Evolutionary conservation across 345 rosid genomes (phyloP), one percentile per base, ranked within the genome.

Genomic region (Eucalyptus cloeziana): DNA sequence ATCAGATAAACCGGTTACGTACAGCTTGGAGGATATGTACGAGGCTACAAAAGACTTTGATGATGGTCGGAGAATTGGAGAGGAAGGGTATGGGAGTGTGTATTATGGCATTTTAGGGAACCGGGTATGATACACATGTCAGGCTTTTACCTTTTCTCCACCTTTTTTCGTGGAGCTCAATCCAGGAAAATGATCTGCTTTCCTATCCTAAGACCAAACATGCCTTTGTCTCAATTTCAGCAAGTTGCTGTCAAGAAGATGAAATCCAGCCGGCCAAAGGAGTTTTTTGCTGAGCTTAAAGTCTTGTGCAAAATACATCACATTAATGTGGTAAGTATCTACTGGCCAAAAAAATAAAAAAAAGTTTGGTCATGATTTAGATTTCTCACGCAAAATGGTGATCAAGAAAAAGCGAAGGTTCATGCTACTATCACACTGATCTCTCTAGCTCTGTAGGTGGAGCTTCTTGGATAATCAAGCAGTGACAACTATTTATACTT

Each of bases 241-340:
- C 96, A 94, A 90, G 95, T 92, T 86, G 96, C 96, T 7, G 89
- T 94, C 89, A 94, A 94, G 96, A 92, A 94, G 93, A 95, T 94
- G 97, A 92, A 90, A 90, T 94, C 94, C 10, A 94, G 91, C 92
- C 92, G 91, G 85, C 93, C 93, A 14, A 94, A 92, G 71, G 95
- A 95, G 92, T 94, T 95, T 87, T 94, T 93, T 62, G 96, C 94
- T n/a, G 95, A 95, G 92, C 94, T 95, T 85, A 94, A 95, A 92
- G 96, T 94, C 89, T 83, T 94, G 86, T 92, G 95, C 91, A 94
- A 94, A 91, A 89, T 94, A 89, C 97, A 94, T 92, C 96, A 94
- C 90, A 94, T 92, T 40, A 95, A 93, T 88, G 95, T 93, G 94
- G 96, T 94, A 87, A 89, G 87, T 30, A 25, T 49, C 47, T 21